Conservation (phyloP, 73 alveolate genomes). For the Paramecium biaurelia region DNA sequence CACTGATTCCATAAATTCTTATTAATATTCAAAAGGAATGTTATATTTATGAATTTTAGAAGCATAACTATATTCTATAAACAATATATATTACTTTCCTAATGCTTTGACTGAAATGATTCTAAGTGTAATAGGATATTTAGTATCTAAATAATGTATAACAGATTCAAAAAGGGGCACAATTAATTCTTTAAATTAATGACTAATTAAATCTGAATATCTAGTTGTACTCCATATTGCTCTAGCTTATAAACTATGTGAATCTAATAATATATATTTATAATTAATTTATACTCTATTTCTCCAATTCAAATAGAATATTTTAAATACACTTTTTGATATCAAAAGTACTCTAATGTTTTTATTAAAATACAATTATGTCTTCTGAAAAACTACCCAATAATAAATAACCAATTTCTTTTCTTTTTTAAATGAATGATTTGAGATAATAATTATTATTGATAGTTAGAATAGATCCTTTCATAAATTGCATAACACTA, state of each 20-base stretch:
- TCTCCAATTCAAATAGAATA: conserved; percentile 37
- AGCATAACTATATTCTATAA: neutral
- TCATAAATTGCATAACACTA: conserved; percentile 50
- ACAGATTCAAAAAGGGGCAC: conserved; percentile 60
- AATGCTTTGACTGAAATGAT: conserved; percentile 48
- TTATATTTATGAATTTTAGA: neutral
- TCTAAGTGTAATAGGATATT: conserved; percentile 40
- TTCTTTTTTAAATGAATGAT: conserved; percentile 52
- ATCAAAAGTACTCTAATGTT: conserved; percentile 55
- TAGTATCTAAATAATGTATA: neutral
- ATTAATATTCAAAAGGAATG: neutral
- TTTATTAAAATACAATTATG: conserved; percentile 51
- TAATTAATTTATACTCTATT: neutral
- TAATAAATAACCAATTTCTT: conserved; percentile 50
- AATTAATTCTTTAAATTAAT: conserved; percentile 42
- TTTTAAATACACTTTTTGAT: conserved; percentile 47
- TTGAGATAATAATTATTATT: neutral
- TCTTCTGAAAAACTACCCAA: conserved; percentile 64
- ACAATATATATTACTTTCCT: conserved; percentile 42
- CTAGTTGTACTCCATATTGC: conserved; percentile 59
- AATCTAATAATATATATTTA: neutral
- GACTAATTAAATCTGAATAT: conserved; percentile 54
- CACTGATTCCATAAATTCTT: conserved; percentile 24
- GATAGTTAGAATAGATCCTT: conserved; percentile 33
- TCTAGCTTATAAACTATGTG: conserved; percentile 41